These are phyloP conservation scores for Populus pruinosa DNA, from an alignment of 345 rosid genomes.

Conservation along the genomic window DNA sequence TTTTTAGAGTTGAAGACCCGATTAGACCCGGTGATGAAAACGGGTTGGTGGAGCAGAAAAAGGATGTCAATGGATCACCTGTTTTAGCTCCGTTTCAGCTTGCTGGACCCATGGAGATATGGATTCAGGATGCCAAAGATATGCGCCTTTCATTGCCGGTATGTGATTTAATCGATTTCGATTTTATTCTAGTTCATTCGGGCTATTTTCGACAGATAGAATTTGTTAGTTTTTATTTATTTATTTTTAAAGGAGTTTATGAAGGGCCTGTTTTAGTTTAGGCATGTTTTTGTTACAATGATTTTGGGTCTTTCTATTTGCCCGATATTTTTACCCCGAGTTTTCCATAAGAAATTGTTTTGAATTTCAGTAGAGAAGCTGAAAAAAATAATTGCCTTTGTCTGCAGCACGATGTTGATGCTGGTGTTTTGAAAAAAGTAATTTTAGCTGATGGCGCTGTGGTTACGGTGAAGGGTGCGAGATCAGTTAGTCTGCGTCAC, in stretches of 20 bases:
- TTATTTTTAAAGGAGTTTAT: too few relatives aligned
- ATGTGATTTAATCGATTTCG: neutral
- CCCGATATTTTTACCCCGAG: neutral
- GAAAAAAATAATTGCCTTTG: neutral
- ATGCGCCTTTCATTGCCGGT: conserved; percentile 84
- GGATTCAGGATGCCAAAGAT: conserved; percentile 91
- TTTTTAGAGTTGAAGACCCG: conserved; percentile 49
- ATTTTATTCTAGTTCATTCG: neutral
- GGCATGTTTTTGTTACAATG: neutral
- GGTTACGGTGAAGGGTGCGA: conserved; percentile 88
- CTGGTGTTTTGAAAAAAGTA: conserved; percentile 87
- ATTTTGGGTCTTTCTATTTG: neutral
- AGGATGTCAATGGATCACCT: conserved; percentile 40
- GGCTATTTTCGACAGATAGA: neutral
- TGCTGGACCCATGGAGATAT: conserved; percentile 93
- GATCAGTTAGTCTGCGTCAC: conserved; percentile 88
- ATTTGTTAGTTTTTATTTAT: too few relatives aligned
- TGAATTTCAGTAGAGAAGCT: neutral
- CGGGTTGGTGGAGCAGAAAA: conserved; percentile 43
- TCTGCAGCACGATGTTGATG: conserved; percentile 95
- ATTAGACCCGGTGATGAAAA: conserved; percentile 23
- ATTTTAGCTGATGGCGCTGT: conserved; percentile 86
- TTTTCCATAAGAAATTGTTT: neutral
- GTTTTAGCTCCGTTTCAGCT: conserved; percentile 89
- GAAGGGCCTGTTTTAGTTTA: too few relatives aligned